Evolutionary conservation across 345 rosid genomes (phyloP), one percentile per base, ranked within the genome.

Genomic region (Turnera subulata): DNA sequence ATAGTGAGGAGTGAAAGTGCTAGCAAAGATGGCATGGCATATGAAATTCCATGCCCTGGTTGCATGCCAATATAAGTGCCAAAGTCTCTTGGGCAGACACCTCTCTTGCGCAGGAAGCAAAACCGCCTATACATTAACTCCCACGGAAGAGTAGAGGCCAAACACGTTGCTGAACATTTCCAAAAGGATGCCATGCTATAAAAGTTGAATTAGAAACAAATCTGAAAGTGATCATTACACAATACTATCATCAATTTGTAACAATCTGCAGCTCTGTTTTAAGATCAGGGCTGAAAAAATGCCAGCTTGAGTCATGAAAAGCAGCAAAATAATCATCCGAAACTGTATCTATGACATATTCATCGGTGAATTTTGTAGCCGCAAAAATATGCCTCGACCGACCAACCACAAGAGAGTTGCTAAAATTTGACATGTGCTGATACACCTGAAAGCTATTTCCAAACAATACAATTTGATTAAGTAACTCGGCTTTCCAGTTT

Each of bases 301-400:
- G 99, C 99, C 94, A 89, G 64, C 97, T 87, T 46, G 89, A 82
- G 70, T 85, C 94, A 71, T 85, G 94, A 53, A 93, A 89, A 4
- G 94, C 91, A 49, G 80, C 72, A 72, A 79, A 87, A 77, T 55
- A 89, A 60, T 85, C 96, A 55, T 86, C 85, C 7, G 84, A 75
- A 19, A 77, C 75, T 1, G 71, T 80, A 64, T 76, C 63, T 47
- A 89, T 62, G 15, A 56, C 58, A 59, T 71, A 76, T 58, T 93
- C 97, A 14, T 63, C 51, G 0, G 90, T 58, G 61, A 80, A 60
- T 46, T 67, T 67, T 59, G 43, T 56, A 50, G 59, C 82, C 58
- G 81, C 84, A 52, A 87, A 32, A 47, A 93, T 65, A 32, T 74
- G 67, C 59, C 47, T 71, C 0, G 82, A 70, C 25, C 80, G 78